These are phyloP conservation scores for Fusarium sp. DNA, from an alignment of 2,329 filamentous ascomycete genomes.

Conservation along the genomic window DNA sequence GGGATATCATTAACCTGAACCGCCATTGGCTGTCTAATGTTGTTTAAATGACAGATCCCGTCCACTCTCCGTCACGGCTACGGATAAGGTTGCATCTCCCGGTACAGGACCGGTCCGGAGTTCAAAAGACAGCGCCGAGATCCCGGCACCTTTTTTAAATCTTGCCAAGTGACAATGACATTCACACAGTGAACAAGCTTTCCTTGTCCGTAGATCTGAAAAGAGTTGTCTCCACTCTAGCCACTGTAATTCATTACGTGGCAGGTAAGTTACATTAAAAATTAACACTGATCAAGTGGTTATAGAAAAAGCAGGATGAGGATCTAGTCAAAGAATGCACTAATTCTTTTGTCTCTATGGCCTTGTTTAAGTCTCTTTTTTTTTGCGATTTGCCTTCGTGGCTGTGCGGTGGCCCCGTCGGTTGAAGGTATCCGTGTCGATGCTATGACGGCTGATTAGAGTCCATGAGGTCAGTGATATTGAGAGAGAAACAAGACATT, in stretches of 20 bases:
- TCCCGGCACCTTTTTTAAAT: background rate
- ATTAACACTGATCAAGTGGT: background rate
- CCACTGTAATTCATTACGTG: constrained; percentile 27
- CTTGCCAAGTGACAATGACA: constrained; percentile 5
- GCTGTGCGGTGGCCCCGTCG: constrained; percentile 20
- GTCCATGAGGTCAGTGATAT: constrained; percentile 15
- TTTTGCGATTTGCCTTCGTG: background rate
- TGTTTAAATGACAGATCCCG: background rate
- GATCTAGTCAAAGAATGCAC: background rate
- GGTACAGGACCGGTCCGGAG: constrained; percentile 35
- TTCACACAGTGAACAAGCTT: constrained; percentile 30
- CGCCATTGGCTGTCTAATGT: constrained; percentile 5
- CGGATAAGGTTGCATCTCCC: constrained; percentile 19
- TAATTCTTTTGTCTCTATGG: background rate
- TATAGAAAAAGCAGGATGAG: background rate
- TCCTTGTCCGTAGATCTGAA: constrained; percentile 33
- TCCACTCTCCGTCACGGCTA: constrained; percentile 24
- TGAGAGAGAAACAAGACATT: background rate
- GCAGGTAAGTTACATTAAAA: background rate
- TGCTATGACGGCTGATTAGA: background rate
- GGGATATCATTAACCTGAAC: background rate
- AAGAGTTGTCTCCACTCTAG: constrained; percentile 5
- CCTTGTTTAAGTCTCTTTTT: background rate
- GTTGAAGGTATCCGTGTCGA: constrained; percentile 8
- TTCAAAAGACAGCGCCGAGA: constrained; percentile 36